Evolutionary conservation across 768 basidiomycete genomes (phyloP).

Genomic region (Boletus fagicola): DNA sequence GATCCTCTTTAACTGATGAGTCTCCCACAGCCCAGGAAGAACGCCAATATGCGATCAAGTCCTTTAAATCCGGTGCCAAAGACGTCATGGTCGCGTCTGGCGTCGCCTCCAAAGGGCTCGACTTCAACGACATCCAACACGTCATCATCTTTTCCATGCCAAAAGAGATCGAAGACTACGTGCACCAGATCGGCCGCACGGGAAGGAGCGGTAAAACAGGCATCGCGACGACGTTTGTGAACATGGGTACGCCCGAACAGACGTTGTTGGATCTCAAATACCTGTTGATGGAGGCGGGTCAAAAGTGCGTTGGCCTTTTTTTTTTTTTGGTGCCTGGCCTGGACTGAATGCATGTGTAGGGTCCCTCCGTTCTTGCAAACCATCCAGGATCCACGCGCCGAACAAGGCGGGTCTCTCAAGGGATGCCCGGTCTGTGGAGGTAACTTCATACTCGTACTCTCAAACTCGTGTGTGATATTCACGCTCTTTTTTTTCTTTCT

Average conservation of each 20-base stretch:
- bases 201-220: constrained; percentile 98
- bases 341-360: constrained; percentile 38
- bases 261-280: constrained; percentile 97
- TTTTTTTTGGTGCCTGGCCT: background rate
- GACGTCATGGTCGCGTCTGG: constrained; percentile 99
- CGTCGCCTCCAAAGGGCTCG: constrained; percentile 96
- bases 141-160: constrained; percentile 99
- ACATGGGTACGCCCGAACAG: constrained; percentile 96
- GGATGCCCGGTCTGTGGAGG: constrained; percentile 98
- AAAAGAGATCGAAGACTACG: constrained; percentile 99
- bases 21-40: constrained; percentile 89
- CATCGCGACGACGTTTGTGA: constrained; percentile 98
- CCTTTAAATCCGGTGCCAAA: constrained; percentile 96
- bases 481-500: background rate
- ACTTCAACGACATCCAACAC: constrained; percentile 98
- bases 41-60: constrained; percentile 97
- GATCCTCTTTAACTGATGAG: background rate
- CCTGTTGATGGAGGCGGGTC: constrained; percentile 92
- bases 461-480: background rate
- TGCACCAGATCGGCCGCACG: constrained; percentile 98
- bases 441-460: constrained; percentile 28
- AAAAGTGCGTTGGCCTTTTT: constrained; percentile 67
- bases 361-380: constrained; percentile 90
- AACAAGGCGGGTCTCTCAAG: constrained; percentile 71
- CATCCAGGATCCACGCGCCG: constrained; percentile 87